These are phyloP conservation scores for Withania somnifera DNA, from an alignment of 305 asterid genomes.

Conservation along the genomic window DNA sequence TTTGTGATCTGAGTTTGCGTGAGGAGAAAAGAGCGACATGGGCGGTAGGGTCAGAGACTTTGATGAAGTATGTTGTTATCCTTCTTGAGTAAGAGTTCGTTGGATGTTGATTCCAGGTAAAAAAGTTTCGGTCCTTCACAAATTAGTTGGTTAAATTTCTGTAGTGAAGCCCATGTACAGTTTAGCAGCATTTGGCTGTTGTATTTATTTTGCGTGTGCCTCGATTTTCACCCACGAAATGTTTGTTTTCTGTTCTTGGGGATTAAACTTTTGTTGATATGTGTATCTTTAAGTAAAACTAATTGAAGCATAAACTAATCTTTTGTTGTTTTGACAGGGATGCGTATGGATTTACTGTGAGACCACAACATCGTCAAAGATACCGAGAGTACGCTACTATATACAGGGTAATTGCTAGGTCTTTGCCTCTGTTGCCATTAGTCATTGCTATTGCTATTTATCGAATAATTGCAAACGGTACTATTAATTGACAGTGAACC, in stretches of 20 bases:
- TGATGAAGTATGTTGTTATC: constrained; percentile 82
- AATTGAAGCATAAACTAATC: neutral
- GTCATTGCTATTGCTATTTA: neutral
- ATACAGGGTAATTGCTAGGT: constrained; percentile 48
- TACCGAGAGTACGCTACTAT: constrained; percentile 63
- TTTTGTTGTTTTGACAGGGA: constrained; percentile 49
- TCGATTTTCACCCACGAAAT: neutral
- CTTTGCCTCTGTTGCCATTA: neutral
- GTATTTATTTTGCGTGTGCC: neutral
- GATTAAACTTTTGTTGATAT: neutral
- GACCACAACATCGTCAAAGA: constrained; percentile 76
- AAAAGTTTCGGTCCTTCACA: neutral
- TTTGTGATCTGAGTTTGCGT: constrained; percentile 18
- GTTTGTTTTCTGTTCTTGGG: neutral
- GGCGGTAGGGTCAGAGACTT: constrained; percentile 41
- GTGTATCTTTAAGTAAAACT: neutral
- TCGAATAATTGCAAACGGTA: neutral
- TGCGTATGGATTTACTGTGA: constrained; percentile 90
- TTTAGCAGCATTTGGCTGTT: neutral
- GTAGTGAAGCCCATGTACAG: neutral
- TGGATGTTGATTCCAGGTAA: constrained; percentile 87
- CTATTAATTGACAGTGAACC: neutral
- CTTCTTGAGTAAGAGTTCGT: constrained; percentile 90
- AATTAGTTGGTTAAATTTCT: neutral
- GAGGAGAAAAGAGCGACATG: constrained; percentile 44